Evolutionary conservation across 1,284 basidiomycete genomes (phyloP).

Genomic region (Cryptococcus deneoformans): DNA sequence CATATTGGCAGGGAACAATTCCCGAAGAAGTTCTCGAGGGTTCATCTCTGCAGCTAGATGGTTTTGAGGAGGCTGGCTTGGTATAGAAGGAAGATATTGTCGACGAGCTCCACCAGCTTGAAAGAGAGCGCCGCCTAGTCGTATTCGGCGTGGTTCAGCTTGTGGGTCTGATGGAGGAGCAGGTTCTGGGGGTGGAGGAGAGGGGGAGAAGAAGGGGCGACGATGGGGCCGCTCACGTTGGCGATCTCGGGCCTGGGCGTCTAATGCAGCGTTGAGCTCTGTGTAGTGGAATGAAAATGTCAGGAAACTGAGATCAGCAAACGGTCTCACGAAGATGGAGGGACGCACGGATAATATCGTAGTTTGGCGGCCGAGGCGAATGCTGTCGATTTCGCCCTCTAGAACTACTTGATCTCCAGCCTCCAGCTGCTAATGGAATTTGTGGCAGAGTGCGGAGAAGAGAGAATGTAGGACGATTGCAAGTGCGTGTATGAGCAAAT

Average conservation of each 20-base stretch:
- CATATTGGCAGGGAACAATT: too few species aligned
- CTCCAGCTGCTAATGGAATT: too few species aligned
- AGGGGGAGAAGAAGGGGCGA: not conserved
- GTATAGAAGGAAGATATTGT: not conserved
- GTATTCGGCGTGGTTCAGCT: constrained; percentile 2
- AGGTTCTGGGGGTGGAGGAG: not conserved
- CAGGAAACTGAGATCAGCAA: too few species aligned
- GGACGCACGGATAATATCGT: too few species aligned
- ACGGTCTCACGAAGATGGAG: too few species aligned
- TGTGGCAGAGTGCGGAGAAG: too few species aligned
- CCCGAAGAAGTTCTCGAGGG: not conserved
- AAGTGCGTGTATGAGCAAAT: too few species aligned
- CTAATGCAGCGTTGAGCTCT: constrained; percentile 1
- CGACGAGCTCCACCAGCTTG: not conserved
- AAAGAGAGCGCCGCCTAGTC: constrained; percentile 9
- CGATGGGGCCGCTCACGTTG: not conserved
- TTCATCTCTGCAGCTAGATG: not conserved
- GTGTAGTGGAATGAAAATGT: not conserved
- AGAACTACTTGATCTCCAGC: too few species aligned
- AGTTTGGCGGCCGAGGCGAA: too few species aligned
- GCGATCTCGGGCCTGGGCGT: not conserved
- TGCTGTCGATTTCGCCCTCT: too few species aligned
- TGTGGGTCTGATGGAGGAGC: not conserved
- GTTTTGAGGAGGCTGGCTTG: not conserved
- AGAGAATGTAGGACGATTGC: too few species aligned